phyloP scores from a whole-genome alignment of 192 early-diverging fungal genomes.

The Chytriomyces hyalinus region DNA sequence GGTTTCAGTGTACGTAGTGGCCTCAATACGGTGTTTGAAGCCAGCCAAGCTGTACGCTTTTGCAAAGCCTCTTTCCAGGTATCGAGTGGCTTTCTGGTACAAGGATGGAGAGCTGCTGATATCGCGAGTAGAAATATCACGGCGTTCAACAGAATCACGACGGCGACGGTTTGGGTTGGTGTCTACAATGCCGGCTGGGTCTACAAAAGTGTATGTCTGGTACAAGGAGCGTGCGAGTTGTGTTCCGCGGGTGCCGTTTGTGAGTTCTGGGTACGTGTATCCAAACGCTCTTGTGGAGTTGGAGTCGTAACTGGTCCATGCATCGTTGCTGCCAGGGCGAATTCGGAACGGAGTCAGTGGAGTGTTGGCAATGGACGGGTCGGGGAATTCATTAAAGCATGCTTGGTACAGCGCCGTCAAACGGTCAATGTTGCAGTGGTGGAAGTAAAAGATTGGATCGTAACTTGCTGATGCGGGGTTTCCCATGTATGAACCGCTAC shows the following conservation, averaged over 20 bases:
- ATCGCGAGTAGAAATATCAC: too few species aligned
- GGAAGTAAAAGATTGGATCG: slow-evolving; percentile 29
- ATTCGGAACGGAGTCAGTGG: slow-evolving; percentile 13
- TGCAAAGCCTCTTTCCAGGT: background rate
- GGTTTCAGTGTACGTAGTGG: too few species aligned
- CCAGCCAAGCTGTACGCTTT: too few species aligned
- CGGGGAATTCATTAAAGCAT: background rate
- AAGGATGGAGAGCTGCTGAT: too few species aligned
- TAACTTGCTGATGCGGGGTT: background rate
- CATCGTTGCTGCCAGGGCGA: background rate
- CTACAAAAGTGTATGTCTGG: background rate
- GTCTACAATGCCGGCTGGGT: background rate
- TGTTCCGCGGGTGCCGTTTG: background rate
- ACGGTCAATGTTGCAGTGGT: slow-evolving; percentile 24
- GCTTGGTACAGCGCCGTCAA: slow-evolving; percentile 6
- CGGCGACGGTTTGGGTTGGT: background rate
- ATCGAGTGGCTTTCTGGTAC: too few species aligned
- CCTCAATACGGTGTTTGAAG: too few species aligned
- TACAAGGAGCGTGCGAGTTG: background rate
- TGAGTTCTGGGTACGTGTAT: slow-evolving; percentile 20
- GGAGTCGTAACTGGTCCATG: slow-evolving; percentile 3
- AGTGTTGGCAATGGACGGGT: background rate
- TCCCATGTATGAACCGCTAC: slow-evolving; percentile 18
- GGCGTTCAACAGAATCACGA: too few species aligned
- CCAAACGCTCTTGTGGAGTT: background rate